Evolutionary conservation across 805 yeast species (phyloP), one percentile per base, ranked within the genome.

Genomic region (Metschnikowia lachancei): DNA sequence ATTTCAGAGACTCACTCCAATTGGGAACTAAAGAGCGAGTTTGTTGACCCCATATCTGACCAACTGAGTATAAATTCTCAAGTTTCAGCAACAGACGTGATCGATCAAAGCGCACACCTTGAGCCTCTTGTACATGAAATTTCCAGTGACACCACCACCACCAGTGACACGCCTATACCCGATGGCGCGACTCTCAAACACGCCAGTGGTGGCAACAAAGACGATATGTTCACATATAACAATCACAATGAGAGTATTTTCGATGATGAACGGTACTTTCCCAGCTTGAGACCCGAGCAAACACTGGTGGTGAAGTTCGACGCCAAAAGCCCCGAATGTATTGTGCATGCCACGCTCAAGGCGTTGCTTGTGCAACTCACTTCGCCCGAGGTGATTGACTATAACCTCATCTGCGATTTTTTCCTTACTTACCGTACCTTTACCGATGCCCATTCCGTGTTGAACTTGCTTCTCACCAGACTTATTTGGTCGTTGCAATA

Each of bases 351-450:
- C 29, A 70, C 74, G 1, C 45, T 71, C n/a, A 61, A 58, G 47
- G 76, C 83, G 3, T 63, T 83, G 16, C 64, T 83, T 9, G 80
- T 79, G 8, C 81, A 82, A 55, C 61, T 84, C 26, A 84, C 96
- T 1, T 80, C 87, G 10, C 91, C 94, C 4, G 78, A 81, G 47
- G 66, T 80, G 5, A 77, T 92, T 14, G 91, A 89, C 63, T 92
- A 92, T 63, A 79, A 81, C 51, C 74, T 85, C 33, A 69, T 91
- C 45, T 79, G 91, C 39, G 97, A 94, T 67, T 90, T 94, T 63
- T 87, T 92, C 62, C 74, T 92, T 41, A 83, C 96, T 1, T 91
- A 80, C 65, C 73, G 98, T 41, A 75, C 82, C 44, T 90, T 87
- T 60, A 68, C 85, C 32, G 68, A 80, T 14, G 64, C 84, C n/a